Conservation (phyloP, 345 rosid species). For the Angophora floribunda region DNA sequence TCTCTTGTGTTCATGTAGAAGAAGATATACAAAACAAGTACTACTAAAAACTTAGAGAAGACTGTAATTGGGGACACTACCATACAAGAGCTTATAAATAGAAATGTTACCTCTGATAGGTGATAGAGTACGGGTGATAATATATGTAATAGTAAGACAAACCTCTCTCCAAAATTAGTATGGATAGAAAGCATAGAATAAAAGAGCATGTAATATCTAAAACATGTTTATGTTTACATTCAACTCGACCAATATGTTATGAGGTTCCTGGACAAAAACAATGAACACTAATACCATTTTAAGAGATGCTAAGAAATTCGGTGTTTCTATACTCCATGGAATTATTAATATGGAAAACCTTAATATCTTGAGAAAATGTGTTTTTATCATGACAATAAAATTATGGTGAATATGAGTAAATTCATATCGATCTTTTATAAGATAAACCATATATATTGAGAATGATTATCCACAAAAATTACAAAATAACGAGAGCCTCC, state of each 20-base stretch:
- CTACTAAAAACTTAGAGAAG: neutral
- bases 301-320: neutral
- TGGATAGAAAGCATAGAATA: no score
- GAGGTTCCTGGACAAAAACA: neutral
- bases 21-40: neutral
- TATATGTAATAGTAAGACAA: neutral
- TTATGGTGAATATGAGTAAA: no score
- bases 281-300: neutral
- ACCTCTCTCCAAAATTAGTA: neutral
- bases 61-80: neutral
- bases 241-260: neutral
- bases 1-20: neutral
- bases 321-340: neutral
- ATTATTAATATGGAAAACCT: neutral
- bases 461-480: no score
- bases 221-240: neutral
- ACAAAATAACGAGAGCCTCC: neutral
- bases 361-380: neutral
- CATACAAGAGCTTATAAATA: neutral
- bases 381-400: neutral
- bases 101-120: neutral
- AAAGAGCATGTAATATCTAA: neutral
- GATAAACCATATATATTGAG: neutral
- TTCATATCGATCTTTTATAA: no score
- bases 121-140: no score